phyloP scores from a whole-genome alignment of 352 stramenopile genomes.

The Globisporangium echinulatum region DNA sequence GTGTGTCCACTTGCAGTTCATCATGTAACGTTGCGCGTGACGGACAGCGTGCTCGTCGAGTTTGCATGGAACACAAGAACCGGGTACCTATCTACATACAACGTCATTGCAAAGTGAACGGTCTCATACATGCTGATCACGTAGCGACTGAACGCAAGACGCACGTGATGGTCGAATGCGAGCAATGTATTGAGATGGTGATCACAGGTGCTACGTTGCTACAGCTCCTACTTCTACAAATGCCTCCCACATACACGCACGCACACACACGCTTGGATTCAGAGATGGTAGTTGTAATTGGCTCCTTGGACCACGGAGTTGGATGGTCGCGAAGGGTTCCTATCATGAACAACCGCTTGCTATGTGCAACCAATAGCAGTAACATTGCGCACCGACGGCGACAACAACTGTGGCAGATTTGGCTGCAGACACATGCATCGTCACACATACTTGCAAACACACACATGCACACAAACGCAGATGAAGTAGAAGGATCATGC shows the following conservation, averaged over 20 bases:
- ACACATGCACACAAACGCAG: slow-evolving; percentile 5
- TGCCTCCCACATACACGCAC: neutral
- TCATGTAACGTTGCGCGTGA: no score
- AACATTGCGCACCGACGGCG: slow-evolving; percentile 58
- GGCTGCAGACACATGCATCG: slow-evolving; percentile 35
- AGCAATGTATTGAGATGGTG: neutral
- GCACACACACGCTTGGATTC: neutral
- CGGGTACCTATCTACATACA: no score
- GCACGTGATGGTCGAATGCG: no score
- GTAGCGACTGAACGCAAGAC: no score
- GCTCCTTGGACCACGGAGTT: slow-evolving; percentile 71
- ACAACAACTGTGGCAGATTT: slow-evolving; percentile 87
- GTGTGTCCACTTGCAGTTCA: no score
- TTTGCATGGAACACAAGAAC: no score
- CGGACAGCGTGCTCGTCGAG: no score
- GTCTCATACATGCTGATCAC: no score
- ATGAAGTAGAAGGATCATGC: slow-evolving; percentile 61
- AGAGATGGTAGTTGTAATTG: slow-evolving; percentile 74
- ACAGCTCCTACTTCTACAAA: neutral
- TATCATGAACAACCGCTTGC: slow-evolving; percentile 87
- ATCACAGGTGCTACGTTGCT: neutral
- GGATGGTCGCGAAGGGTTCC: slow-evolving; percentile 76
- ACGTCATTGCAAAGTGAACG: no score
- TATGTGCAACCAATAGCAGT: slow-evolving; percentile 87
- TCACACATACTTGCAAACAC: neutral